These are phyloP conservation scores for Brasenia schreberi DNA, from an alignment of 164 flowering plant species.

Conservation along the genomic window DNA sequence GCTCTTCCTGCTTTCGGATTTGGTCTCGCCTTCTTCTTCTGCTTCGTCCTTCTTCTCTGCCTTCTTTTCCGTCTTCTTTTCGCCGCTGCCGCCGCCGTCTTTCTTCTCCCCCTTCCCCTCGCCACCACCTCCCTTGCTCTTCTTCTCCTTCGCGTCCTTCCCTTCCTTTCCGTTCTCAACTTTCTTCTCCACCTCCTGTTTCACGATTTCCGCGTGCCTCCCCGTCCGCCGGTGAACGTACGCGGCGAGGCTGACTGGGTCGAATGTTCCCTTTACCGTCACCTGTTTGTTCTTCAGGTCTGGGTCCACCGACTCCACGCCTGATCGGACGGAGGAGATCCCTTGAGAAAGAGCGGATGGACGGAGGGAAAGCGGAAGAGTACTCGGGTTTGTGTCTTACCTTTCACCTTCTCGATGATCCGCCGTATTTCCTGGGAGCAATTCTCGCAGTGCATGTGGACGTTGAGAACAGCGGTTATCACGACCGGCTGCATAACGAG, in stretches of 20 bases:
- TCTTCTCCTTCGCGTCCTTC: constrained; percentile 12
- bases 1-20: constrained; percentile 4
- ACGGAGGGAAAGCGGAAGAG: neutral
- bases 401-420: constrained; percentile 52
- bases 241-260: constrained; percentile 49
- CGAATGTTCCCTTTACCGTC: constrained; percentile 62
- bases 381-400: constrained; percentile 12
- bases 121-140: constrained; percentile 5
- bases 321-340: constrained; percentile 15
- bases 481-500: constrained; percentile 34
- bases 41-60: neutral
- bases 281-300: constrained; percentile 71
- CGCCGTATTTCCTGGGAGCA: constrained; percentile 63
- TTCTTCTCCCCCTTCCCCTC: constrained; percentile 1
- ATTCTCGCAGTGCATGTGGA: constrained; percentile 86
- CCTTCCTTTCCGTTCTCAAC: constrained; percentile 22
- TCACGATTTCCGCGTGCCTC: constrained; percentile 53
- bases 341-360: neutral
- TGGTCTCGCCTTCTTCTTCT: constrained; percentile 1
- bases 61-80: constrained; percentile 13
- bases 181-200: constrained; percentile 39
- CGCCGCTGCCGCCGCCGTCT: neutral
- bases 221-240: constrained; percentile 71
- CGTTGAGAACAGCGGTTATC: constrained; percentile 38
- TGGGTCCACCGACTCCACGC: constrained; percentile 62